A percentile compares a stretch with the other conserved stretches of the same genome.
These are phyloP conservation scores for Apiospora pterosperma DNA, from an alignment of 2,329 filamentous ascomycete species.

Conservation along the genomic window DNA sequence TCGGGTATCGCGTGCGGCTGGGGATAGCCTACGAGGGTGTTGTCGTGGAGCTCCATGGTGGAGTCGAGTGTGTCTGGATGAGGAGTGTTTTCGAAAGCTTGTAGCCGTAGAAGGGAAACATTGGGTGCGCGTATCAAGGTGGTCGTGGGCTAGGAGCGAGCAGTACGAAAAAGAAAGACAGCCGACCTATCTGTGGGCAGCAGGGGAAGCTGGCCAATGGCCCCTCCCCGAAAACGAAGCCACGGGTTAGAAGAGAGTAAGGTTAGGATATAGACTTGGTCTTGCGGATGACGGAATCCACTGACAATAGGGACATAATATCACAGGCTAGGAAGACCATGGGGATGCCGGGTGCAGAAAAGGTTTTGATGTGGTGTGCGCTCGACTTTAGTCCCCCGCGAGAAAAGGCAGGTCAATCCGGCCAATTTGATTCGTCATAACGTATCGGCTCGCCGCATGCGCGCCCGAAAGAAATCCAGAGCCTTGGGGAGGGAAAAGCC, in stretches of 20 bases:
- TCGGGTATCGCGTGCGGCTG: background rate
- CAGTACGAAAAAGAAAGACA: background rate
- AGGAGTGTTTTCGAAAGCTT: background rate
- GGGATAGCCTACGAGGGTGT: background rate
- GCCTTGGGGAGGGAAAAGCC: background rate
- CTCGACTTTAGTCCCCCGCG: background rate
- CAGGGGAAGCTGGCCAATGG: background rate
- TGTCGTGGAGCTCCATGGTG: background rate
- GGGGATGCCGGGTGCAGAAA: background rate
- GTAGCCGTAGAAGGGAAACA: background rate
- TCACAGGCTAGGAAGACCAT: background rate
- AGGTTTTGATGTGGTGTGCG: background rate
- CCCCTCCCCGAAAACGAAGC: background rate
- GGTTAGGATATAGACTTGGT: background rate
- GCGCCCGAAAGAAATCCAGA: background rate
- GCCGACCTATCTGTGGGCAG: background rate
- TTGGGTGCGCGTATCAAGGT: background rate
- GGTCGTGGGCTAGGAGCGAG: background rate
- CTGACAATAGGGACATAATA: background rate
- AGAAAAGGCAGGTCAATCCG: background rate
- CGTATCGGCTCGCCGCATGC: background rate
- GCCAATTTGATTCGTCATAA: background rate
- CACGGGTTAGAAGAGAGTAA: background rate
- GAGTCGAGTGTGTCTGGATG: background rate
- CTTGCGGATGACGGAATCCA: background rate